A percentile compares a stretch with the other conserved stretches of the same genome.
Evolutionary conservation across 352 stramenopile species (phyloP).

Genomic region (Pythium rishiriense): DNA sequence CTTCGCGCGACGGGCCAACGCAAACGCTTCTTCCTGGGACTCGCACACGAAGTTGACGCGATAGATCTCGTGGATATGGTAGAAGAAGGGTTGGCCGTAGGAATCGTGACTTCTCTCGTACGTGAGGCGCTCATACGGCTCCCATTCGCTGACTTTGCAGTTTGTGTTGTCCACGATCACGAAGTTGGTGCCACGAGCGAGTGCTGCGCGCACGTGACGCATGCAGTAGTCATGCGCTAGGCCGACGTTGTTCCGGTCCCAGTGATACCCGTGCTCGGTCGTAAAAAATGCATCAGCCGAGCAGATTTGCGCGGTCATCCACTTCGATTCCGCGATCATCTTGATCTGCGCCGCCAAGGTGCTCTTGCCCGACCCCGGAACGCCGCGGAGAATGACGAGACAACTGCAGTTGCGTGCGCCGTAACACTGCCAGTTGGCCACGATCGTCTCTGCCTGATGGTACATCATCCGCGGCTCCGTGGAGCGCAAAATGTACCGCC

Average conservation of each 20-base stretch:
- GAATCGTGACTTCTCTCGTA: neutral
- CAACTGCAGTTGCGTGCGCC: neutral
- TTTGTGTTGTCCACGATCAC: constrained; percentile 11
- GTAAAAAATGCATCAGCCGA: neutral
- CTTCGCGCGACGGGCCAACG: neutral
- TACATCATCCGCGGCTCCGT: neutral
- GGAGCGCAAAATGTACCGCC: neutral
- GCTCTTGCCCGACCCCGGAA: constrained; percentile 10
- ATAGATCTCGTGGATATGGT: neutral
- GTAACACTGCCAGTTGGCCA: neutral
- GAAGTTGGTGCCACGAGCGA: constrained; percentile 1
- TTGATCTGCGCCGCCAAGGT: neutral
- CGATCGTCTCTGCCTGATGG: neutral
- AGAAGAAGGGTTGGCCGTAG: neutral
- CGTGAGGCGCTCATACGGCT: neutral
- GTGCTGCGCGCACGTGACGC: neutral
- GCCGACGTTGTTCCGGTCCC: neutral
- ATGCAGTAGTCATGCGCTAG: constrained; percentile 1
- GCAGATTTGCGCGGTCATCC: constrained; percentile 1
- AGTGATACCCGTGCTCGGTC: neutral
- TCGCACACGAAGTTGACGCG: neutral
- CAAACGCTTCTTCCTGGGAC: neutral
- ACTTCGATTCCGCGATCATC: neutral
- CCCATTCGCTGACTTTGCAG: neutral
- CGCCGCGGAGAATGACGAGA: neutral